A percentile compares a stretch with the other conserved stretches of the same genome.
These are phyloP conservation scores for Lolium rigidum DNA, from an alignment of 176 grass and related monocot species.

Conservation along the genomic window DNA sequence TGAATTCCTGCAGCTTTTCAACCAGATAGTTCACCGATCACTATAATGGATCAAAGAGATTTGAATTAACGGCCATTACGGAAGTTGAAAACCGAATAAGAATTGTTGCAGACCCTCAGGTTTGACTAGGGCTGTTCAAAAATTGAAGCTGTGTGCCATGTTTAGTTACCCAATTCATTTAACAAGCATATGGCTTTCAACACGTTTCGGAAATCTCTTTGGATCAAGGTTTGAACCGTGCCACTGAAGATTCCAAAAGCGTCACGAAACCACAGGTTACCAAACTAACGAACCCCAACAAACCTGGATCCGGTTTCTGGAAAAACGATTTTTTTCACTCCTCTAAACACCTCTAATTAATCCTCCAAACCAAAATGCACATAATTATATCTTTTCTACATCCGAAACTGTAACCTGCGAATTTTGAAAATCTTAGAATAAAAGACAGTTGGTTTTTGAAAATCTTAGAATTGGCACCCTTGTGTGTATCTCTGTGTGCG, in stretches of 20 bases:
- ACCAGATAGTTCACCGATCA: neutral
- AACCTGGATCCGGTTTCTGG: neutral
- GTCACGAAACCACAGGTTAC: neutral
- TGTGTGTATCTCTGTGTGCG: neutral
- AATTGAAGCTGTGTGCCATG: neutral
- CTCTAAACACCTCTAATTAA: conserved; percentile 4
- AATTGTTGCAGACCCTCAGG: neutral
- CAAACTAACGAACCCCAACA: neutral
- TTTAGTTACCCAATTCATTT: neutral
- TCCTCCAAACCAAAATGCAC: neutral
- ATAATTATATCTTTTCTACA: neutral
- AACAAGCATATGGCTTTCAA: neutral
- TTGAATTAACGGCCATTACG: neutral
- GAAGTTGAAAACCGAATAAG: conserved; percentile 5
- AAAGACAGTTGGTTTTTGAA: neutral
- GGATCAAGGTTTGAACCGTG: neutral
- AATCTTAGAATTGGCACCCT: neutral
- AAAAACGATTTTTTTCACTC: neutral
- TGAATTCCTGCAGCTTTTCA: too few relatives aligned
- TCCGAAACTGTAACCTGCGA: neutral
- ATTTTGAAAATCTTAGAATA: neutral
- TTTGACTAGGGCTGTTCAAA: neutral
- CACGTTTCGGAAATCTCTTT: neutral
- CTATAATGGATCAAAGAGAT: conserved; percentile 3
- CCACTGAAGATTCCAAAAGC: neutral